phyloP scores from a whole-genome alignment of 768 basidiomycete species.

The Kondoa malvinella region DNA sequence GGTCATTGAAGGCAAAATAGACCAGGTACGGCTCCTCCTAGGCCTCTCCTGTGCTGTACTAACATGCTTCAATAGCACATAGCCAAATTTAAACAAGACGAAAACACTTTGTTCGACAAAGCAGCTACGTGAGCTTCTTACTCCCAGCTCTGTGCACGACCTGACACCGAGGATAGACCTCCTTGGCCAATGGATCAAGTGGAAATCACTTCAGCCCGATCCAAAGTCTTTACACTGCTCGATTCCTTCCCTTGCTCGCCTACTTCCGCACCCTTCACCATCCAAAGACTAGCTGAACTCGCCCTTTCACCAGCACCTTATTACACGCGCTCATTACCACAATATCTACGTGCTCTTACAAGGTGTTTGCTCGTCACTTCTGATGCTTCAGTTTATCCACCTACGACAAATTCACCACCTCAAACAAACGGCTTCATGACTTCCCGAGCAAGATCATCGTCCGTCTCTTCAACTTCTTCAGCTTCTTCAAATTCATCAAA shows the following conservation, averaged over 20 bases:
- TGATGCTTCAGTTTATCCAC: not conserved
- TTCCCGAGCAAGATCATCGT: not conserved
- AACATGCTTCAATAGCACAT: not conserved
- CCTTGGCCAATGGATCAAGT: not conserved
- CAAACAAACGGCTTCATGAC: not conserved
- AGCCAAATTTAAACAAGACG: not conserved
- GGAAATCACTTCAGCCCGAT: not conserved
- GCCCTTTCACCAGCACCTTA: not conserved
- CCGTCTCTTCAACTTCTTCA: constrained; percentile 8
- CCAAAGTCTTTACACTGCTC: not conserved
- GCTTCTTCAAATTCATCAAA: not conserved
- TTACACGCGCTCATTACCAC: not conserved
- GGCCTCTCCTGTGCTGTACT: not conserved
- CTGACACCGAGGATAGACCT: not conserved
- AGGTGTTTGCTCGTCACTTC: not conserved
- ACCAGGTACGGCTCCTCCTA: not conserved
- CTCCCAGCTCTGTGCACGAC: not conserved
- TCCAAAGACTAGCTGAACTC: not conserved
- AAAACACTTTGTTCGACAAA: not conserved
- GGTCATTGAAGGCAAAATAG: not conserved
- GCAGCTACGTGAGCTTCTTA: not conserved
- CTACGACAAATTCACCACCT: not conserved
- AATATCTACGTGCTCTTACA: constrained; percentile 1
- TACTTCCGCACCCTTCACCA: not conserved
- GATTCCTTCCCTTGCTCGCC: not conserved